A percentile compares a stretch with the other conserved stretches of the same genome.
Evolutionary conservation across 2,329 filamentous ascomycete species (phyloP).

Genomic region (Botrytis aclada): DNA sequence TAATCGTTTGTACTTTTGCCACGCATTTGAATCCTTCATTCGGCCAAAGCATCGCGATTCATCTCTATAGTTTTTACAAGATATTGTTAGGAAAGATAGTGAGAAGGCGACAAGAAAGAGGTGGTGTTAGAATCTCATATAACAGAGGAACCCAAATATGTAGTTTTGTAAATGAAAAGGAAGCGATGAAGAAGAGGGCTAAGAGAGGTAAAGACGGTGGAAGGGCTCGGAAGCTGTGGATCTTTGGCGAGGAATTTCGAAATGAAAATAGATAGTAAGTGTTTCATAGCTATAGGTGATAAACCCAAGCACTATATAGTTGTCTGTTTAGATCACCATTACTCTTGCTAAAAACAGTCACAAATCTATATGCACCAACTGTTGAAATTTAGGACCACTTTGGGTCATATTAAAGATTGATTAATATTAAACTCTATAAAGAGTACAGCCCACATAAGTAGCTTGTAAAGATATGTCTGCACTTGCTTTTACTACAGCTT

Average conservation of each 20-base stretch:
- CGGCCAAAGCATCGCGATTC: background rate
- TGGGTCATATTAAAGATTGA: no score
- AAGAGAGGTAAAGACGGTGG: background rate
- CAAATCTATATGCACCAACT: background rate
- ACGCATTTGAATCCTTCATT: background rate
- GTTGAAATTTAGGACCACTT: background rate
- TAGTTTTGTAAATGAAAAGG: background rate
- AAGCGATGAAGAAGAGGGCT: background rate
- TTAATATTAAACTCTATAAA: background rate
- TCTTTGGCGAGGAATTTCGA: background rate
- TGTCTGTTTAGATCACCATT: background rate
- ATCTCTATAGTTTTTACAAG: background rate
- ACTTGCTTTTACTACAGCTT: background rate
- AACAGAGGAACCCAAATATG: no score
- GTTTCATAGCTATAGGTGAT: background rate
- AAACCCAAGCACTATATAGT: background rate
- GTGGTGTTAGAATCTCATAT: no score
- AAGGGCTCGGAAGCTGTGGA: background rate
- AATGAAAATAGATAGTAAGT: background rate
- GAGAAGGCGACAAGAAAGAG: background rate
- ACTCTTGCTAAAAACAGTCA: background rate
- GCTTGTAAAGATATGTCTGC: background rate
- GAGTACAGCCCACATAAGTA: background rate
- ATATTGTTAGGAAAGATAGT: background rate
- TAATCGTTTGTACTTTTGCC: background rate